These are phyloP conservation scores for Ceratobasidium sp. DNA, from an alignment of 1,284 basidiomycete species.

Conservation along the genomic window DNA sequence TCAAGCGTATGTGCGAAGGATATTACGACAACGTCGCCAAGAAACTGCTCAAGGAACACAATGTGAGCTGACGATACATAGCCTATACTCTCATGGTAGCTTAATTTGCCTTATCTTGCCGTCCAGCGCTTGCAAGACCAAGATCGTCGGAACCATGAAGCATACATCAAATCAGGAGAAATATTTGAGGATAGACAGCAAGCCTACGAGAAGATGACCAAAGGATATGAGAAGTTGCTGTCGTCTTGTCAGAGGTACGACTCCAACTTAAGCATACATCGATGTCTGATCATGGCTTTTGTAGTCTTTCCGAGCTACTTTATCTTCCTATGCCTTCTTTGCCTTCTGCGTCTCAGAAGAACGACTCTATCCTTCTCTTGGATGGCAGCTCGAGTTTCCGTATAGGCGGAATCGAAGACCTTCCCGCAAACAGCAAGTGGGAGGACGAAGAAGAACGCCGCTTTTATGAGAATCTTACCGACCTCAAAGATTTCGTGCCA, in stretches of 20 bases:
- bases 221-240: constrained; percentile 90
- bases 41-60: constrained; percentile 90
- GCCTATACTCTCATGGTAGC: background rate
- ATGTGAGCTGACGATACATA: constrained; percentile 63
- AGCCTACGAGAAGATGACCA: constrained; percentile 98
- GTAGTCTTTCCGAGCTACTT: constrained; percentile 87
- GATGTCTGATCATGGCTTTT: background rate
- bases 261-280: background rate
- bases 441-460: constrained; percentile 96
- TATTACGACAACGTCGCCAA: constrained; percentile 94
- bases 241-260: constrained; percentile 82
- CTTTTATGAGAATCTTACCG: constrained; percentile 94
- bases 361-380: constrained; percentile 78
- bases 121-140: constrained; percentile 91
- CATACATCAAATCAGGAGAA: constrained; percentile 97
- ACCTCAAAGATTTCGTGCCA: constrained; percentile 92
- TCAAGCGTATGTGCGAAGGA: constrained; percentile 91
- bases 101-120: constrained; percentile 33
- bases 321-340: constrained; percentile 83
- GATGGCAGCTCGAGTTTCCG: constrained; percentile 59
- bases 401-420: constrained; percentile 55
- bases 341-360: constrained; percentile 76
- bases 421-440: constrained; percentile 84
- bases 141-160: constrained; percentile 95
- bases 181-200: constrained; percentile 99